A percentile compares a stretch with the other conserved stretches of the same genome.
phyloP scores from a whole-genome alignment of 148 eudicot species.

The Cornus suecica region DNA sequence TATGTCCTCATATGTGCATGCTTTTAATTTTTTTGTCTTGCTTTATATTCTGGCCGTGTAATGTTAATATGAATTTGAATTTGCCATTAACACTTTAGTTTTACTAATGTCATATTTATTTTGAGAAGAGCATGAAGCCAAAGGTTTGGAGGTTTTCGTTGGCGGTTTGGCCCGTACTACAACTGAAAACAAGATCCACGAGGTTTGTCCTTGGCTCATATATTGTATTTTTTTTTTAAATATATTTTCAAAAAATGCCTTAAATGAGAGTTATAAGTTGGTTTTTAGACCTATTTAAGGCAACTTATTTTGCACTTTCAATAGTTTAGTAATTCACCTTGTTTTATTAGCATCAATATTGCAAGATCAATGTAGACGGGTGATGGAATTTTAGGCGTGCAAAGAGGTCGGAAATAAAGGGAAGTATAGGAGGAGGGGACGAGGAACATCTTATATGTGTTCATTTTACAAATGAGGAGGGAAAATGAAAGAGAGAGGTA shows the following conservation, averaged over 20 bases:
- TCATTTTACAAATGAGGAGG: no score
- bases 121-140: constrained; percentile 25
- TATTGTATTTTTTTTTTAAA: neutral
- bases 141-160: constrained; percentile 43
- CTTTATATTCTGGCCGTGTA: neutral
- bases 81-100: neutral
- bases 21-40: no score
- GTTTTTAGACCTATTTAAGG: neutral
- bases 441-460: no score
- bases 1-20: no score
- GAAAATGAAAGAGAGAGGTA: no score
- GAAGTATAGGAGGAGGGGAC: no score
- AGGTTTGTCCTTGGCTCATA: constrained; percentile 20
- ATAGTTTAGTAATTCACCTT: neutral
- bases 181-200: constrained; percentile 34
- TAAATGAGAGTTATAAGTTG: no score
- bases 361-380: neutral
- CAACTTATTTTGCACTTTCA: neutral
- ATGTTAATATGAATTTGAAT: neutral
- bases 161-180: constrained; percentile 39
- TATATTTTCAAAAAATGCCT: no score
- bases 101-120: constrained; percentile 5
- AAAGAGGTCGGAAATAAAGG: no score
- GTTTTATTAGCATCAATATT: neutral
- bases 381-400: neutral